phyloP scores from a whole-genome alignment of 1,284 basidiomycete species.

The Malassezia sp. region DNA sequence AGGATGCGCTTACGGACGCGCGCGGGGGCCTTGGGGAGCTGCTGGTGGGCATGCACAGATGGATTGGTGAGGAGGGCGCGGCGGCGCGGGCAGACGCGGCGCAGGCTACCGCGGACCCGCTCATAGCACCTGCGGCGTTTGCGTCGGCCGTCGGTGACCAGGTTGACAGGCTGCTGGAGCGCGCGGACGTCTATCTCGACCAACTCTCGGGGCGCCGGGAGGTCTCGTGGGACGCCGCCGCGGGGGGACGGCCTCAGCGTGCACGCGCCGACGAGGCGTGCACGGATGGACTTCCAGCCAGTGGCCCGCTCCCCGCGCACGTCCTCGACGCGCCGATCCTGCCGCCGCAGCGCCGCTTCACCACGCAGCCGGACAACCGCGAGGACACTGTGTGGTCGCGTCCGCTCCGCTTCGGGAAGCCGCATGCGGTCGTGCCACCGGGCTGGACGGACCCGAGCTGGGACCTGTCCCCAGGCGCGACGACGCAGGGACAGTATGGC shows the following conservation, averaged over 20 bases:
- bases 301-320: constrained; percentile 27
- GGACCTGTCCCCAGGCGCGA: background rate
- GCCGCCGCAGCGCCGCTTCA: constrained; percentile 35
- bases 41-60: constrained; percentile 21
- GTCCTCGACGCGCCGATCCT: constrained; percentile 37
- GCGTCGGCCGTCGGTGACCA: constrained; percentile 64
- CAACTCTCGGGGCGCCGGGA: constrained; percentile 53
- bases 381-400: constrained; percentile 24
- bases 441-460: constrained; percentile 18
- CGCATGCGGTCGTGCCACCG: constrained; percentile 33
- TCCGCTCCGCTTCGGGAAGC: constrained; percentile 33
- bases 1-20: constrained; percentile 57
- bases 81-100: background rate
- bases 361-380: constrained; percentile 37
- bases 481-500: constrained; percentile 33
- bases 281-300: constrained; percentile 19
- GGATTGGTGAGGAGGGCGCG: constrained; percentile 42
- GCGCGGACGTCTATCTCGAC: constrained; percentile 71
- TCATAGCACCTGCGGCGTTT: constrained; percentile 49
- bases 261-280: constrained; percentile 14
- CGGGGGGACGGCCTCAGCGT: background rate
- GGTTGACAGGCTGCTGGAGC: constrained; percentile 73
- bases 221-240: background rate
- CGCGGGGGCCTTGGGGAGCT: constrained; percentile 52
- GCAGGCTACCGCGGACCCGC: background rate